phyloP scores from a whole-genome alignment of 2,329 filamentous ascomycete species.

The Aspergillus sp. region DNA sequence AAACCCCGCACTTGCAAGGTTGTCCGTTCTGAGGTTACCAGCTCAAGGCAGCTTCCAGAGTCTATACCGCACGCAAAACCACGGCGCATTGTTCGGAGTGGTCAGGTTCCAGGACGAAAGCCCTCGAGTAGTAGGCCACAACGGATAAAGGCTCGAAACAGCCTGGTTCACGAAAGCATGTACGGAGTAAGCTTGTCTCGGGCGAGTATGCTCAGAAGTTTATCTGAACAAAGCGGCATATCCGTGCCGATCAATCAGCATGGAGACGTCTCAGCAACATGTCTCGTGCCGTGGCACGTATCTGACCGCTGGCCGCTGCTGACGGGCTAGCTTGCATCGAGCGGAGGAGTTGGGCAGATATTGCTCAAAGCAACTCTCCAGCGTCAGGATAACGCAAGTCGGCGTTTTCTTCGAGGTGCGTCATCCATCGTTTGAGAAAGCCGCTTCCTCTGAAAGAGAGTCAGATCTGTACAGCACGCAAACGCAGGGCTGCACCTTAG shows the following conservation, averaged over 20 bases:
- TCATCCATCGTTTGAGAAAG: constrained; percentile 92
- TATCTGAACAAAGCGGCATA: constrained; percentile 1
- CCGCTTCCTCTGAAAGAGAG: constrained; percentile 68
- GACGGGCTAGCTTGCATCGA: neutral
- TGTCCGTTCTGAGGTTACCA: neutral
- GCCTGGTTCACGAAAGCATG: neutral
- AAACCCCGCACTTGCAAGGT: neutral
- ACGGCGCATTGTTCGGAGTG: neutral
- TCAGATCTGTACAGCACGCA: constrained; percentile 1
- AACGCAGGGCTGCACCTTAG: neutral
- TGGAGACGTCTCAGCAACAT: neutral
- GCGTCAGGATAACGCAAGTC: constrained; percentile 85
- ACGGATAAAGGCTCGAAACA: neutral
- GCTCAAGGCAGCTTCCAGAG: neutral
- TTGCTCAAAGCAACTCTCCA: constrained; percentile 38
- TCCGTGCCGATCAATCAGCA: neutral
- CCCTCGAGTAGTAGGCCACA: neutral
- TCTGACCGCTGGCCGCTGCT: neutral
- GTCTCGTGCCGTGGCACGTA: neutral
- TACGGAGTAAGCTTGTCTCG: neutral
- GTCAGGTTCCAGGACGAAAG: neutral
- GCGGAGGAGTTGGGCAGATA: neutral
- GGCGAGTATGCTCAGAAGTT: neutral
- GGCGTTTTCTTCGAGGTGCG: constrained; percentile 83
- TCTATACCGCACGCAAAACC: neutral